Percentiles rank a stretch among this genome's conserved stretches.
Conservation (phyloP, 352 stramenopile genomes). For the Albugo candida region DNA sequence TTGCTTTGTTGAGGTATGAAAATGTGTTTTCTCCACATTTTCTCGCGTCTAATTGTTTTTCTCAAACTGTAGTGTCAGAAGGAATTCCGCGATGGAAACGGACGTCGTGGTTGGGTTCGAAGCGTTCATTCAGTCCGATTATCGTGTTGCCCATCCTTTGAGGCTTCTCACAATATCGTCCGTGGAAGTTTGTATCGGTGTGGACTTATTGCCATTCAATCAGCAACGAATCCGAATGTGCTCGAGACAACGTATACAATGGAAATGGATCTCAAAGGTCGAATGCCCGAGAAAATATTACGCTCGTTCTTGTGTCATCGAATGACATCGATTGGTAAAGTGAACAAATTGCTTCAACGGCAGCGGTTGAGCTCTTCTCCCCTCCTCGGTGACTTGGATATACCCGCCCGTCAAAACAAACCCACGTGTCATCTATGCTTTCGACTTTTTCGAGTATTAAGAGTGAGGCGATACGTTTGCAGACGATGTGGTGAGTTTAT, state of each 20-base stretch:
- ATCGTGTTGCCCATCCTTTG: slow-evolving; percentile 26
- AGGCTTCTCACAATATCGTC: slow-evolving; percentile 35
- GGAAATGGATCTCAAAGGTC: slow-evolving; percentile 68
- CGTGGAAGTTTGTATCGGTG: slow-evolving; percentile 62
- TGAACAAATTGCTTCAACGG: slow-evolving; percentile 63
- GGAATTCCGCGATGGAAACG: slow-evolving; percentile 44
- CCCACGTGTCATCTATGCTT: slow-evolving; percentile 50
- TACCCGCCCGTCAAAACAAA: slow-evolving; percentile 16
- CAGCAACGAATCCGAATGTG: slow-evolving; percentile 39
- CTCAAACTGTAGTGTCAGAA: slow-evolving; percentile 65
- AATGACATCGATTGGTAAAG: slow-evolving; percentile 36
- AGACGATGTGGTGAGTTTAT: slow-evolving; percentile 62
- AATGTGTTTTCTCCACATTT: too few relatives aligned
- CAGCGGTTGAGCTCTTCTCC: slow-evolving; percentile 63
- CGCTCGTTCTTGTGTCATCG: slow-evolving; percentile 40
- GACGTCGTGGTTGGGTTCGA: slow-evolving; percentile 29
- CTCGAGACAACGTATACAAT: slow-evolving; percentile 67
- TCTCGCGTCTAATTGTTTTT: slow-evolving; percentile 31
- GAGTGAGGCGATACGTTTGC: slow-evolving; percentile 37
- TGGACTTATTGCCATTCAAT: slow-evolving; percentile 53
- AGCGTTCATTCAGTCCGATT: slow-evolving; percentile 36
- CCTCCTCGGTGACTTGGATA: slow-evolving; percentile 59
- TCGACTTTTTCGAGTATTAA: slow-evolving; percentile 30
- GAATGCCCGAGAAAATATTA: slow-evolving; percentile 47
- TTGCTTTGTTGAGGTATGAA: slow-evolving; percentile 27